Evolutionary conservation across 192 early-diverging fungal genomes (phyloP), one percentile per base, ranked within the genome.

Genomic region (Entophlyctis helioformis): DNA sequence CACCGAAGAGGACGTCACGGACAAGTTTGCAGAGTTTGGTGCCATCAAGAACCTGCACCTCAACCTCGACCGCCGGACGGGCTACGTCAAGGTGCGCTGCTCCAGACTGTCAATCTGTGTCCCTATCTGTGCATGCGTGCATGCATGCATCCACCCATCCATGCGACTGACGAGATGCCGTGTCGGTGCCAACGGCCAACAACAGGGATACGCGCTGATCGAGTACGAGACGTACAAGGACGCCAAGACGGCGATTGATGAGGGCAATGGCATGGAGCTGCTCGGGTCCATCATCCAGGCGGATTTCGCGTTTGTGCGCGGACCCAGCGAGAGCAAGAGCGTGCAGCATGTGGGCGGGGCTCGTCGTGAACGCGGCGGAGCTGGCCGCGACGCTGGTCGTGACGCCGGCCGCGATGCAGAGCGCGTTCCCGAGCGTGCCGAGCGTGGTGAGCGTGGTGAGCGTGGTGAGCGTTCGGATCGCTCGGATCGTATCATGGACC

Each of bases 51-150:
- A 85, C 59, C 31, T 97, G 37, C 89, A 94, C 42, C 60, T 97
- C 50, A 97, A 95, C 56, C 63, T 95, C 39, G 89, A 97, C 71
- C 72, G 94, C 34, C 81, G 87, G 45, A 89, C 91, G 35, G 94
- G 94, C 52, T 97, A 82, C 51, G 87, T 91, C 58, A 97, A 97
- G 81, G 88, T 87, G 23, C 13, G 41, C 15, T 22, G 1, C 0
- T 39, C 2, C 26, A 33, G 19, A 18, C 29, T 44, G 13, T 22
- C 12, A 15, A n/a, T n/a, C 31, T 28, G 12, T n/a, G 23, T 45
- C 32, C 7, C 33, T 8, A 13, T 1, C 33, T 45, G 39, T 20
- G 13, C 12, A 41, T 20, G 39, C 13, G 12, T 41, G 39, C 2
- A 18, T 41, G 12, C 11, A 1, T 31, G 6, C 11, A 4, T 31